Base-by-base conservation (phyloP, 140 eudicot genomes). In the Flaveria floridana region DNA sequence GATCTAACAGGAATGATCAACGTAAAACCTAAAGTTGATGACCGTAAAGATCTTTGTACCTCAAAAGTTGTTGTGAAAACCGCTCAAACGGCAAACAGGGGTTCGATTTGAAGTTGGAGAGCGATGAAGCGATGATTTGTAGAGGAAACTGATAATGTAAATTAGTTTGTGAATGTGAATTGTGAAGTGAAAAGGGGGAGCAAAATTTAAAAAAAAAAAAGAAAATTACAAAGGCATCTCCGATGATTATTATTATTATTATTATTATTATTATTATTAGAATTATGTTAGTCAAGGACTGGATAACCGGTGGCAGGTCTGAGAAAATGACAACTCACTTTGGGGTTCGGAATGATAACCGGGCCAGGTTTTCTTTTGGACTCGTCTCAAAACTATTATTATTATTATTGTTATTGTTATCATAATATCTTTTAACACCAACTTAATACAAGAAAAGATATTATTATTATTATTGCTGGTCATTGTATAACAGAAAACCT, bases 1-100 rank as follows among this genome's bases (percentile, higher is more conserved):
- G 83, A 84, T 84, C 85, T 73, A 66, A 59, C 61, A 13, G 1
- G 18, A 69, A 72, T 3, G 65, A 72, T 56, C 65, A 73, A 58
- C 71, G 39, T 3, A 64, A 23, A 56, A 76, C 75, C 63, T 70
- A 70, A 59, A 68, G 8, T 4, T 68, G 51, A 77, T 42, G 44
- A 61, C 64, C 14, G 80, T 65, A 51, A 41, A 34, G 53, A 18
- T 3, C 44, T 68, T 16, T 46, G 63, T 77, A 77, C 81, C 76
- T 69, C 26, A 69, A 67, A 34, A n/a, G 6, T 7, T 53, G 7
- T 34, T 9, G 30, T 10, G 65, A 30, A 41, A 10, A 72, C 41
- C 18, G 55, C 2, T 19, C 15, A 39, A 39, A 67, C 59, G 9
- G 58, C 37, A 28, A 64, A 67, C 53, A 65, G 19, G 23, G 11